Base-by-base conservation (phyloP, 2,329 filamentous ascomycete genomes). In the Thermomyces lanuginosus region DNA sequence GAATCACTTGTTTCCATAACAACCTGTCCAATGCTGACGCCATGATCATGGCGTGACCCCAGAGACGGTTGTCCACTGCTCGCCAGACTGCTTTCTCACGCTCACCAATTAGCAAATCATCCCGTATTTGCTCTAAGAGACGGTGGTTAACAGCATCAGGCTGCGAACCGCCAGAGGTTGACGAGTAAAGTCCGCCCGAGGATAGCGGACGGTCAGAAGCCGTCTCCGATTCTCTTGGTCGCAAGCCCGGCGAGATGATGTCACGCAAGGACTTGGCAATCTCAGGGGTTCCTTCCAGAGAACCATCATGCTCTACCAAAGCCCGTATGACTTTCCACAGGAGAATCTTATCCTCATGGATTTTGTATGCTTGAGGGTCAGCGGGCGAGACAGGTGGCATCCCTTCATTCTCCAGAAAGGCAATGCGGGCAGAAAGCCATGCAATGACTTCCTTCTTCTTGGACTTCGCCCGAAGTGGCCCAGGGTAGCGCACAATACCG, bases 11-110 rank as follows among this genome's bases (percentile, higher is more conserved):
- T 49, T 83, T 91, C 68, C 91, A 95, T 2, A 91, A 62, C 4
- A 64, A 59, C 22, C 61, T 64, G 12, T 81, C 78, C 24, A 79
- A 62, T 1, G 81, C 89, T 5, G 55, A 92, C 50, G 89, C 77
- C 18, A 98, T 76, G 11, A 98, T 63, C 66, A 98, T 78, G 3
- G 89, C 91, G 50, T 98, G 91, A 2, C 82, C 89, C 91, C 91
- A 98, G 2, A 98, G 61, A 25, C 84, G 72, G 49, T 84, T 83
- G 49, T 98, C 89, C 16, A 83, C 86, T 4, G 89, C 84, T 36
- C 77, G 66, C 86, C 86, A 95, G 0, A 91, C 79, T 4, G 89
- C 89, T 39, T 84, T 81, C 44, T 93, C 83, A 12, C 83, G 71
- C 24, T 95, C 76, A 6, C 91, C 89, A 29, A 69, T 61, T 6